A percentile compares a stretch with the other conserved stretches of the same genome.
phyloP scores from a whole-genome alignment of 305 asterid species.

The Fraxinus baroniana region DNA sequence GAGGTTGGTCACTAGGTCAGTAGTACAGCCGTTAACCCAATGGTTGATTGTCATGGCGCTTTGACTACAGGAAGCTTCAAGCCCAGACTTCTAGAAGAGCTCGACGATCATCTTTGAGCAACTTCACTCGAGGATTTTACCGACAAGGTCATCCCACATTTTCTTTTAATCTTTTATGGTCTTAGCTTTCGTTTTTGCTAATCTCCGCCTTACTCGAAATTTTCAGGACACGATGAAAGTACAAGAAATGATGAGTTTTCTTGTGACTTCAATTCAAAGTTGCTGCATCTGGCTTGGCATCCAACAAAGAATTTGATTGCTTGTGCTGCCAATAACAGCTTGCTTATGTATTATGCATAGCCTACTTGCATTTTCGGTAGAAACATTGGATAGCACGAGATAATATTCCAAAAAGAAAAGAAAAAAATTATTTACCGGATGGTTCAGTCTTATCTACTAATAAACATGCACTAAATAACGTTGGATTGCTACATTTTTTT shows the following conservation, averaged over 20 bases:
- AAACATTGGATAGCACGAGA: background rate
- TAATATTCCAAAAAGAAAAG: background rate
- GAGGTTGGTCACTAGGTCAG: background rate
- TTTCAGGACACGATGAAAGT: conserved; percentile 45
- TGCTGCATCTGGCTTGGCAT: conserved; percentile 83
- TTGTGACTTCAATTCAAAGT: conserved; percentile 55
- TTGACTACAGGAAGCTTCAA: conserved; percentile 45
- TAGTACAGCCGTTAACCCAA: background rate
- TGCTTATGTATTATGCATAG: conserved; percentile 50
- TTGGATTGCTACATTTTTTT: too few species aligned
- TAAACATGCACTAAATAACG: too few species aligned
- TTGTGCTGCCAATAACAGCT: conserved; percentile 61
- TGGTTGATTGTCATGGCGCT: background rate
- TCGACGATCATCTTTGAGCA: conserved; percentile 72
- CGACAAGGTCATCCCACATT: conserved; percentile 46
- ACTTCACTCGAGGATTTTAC: conserved; percentile 69
- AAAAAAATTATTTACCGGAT: background rate
- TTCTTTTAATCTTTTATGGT: background rate
- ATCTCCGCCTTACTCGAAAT: background rate
- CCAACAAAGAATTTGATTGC: conserved; percentile 67
- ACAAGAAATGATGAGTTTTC: conserved; percentile 41
- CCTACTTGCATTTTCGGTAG: background rate
- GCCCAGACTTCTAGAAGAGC: conserved; percentile 49
- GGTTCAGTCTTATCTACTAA: too few species aligned
- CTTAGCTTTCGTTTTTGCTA: conserved; percentile 7